Percentiles rank a stretch among this genome's conserved stretches.
Conservation (phyloP, 371 early-diverging fungal genomes). For the Synchytrium microbalum region DNA sequence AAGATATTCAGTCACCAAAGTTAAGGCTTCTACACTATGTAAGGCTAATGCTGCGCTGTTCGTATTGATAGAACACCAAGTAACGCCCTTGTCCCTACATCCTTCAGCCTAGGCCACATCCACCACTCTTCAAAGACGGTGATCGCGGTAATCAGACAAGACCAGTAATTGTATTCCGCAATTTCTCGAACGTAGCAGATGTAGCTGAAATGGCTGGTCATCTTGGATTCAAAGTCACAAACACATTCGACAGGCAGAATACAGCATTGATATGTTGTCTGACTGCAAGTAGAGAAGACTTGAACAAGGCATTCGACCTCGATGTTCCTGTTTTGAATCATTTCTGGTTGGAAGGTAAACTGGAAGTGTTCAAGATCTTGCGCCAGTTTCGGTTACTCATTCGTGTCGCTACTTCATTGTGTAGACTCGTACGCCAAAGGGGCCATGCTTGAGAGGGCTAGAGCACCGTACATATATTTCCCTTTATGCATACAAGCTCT, state of each 20-base stretch:
- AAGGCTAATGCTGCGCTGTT: too few species aligned
- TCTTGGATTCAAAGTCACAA: not conserved
- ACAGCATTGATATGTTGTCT: not conserved
- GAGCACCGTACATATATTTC: not conserved
- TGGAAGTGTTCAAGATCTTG: too few species aligned
- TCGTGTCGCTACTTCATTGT: too few species aligned
- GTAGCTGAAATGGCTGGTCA: not conserved
- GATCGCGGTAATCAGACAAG: not conserved
- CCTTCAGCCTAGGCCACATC: not conserved
- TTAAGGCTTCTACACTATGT: not conserved
- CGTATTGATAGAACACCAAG: too few species aligned
- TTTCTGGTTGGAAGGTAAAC: not conserved
- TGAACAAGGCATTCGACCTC: not conserved
- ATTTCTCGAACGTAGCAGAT: not conserved
- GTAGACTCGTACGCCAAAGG: not conserved
- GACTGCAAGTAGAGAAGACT: not conserved
- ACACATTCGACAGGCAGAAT: not conserved
- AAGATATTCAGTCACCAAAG: not conserved
- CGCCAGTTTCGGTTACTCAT: too few species aligned
- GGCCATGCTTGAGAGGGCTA: not conserved
- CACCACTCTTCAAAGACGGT: not conserved
- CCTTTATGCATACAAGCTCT: not conserved
- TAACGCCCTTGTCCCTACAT: too few species aligned
- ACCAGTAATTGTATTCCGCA: not conserved
- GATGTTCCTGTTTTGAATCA: not conserved